Percentiles rank a stretch among this genome's conserved stretches.
phyloP scores from a whole-genome alignment of 2,329 filamentous ascomycete species.

The Talaromyces albobiverticillius region DNA sequence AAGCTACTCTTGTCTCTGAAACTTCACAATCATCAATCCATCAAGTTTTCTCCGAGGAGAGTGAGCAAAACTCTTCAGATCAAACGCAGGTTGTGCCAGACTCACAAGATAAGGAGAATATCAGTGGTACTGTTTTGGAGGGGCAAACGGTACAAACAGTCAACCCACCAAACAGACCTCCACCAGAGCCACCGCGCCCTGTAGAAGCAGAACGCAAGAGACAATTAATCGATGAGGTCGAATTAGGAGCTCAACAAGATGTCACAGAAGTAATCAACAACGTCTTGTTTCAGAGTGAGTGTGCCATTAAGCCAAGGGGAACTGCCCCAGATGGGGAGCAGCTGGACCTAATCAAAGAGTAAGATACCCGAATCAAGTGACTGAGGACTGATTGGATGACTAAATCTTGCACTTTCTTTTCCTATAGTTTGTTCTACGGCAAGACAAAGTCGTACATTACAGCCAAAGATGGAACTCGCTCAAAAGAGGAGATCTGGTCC shows the following conservation, averaged over 20 bases:
- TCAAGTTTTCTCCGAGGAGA: conserved; percentile 29
- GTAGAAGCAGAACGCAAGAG: conserved; percentile 32
- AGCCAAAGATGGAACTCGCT: conserved; percentile 44
- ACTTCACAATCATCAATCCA: conserved; percentile 18
- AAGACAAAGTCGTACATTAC: conserved; percentile 46
- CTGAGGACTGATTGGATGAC: conserved; percentile 1
- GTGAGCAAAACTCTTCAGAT: conserved; percentile 35
- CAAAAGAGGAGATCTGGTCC: conserved; percentile 58
- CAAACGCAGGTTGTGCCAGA: neutral
- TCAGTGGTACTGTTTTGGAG: conserved; percentile 18
- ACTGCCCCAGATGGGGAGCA: conserved; percentile 71
- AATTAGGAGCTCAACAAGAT: conserved; percentile 77
- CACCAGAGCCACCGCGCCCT: conserved; percentile 59
- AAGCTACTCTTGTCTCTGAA: conserved; percentile 36
- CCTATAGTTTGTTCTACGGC: conserved; percentile 49
- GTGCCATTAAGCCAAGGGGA: conserved; percentile 72
- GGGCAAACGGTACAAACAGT: conserved; percentile 12
- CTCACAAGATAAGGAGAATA: neutral
- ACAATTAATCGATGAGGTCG: conserved; percentile 48
- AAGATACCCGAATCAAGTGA: conserved; percentile 16
- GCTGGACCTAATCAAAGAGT: conserved; percentile 72
- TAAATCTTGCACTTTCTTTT: conserved; percentile 13
- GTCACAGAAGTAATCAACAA: conserved; percentile 95
- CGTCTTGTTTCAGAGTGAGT: conserved; percentile 85
- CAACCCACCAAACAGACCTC: conserved; percentile 47